Conservation (phyloP, 2,329 filamentous ascomycete genomes). For the Mariannaea sp. region DNA sequence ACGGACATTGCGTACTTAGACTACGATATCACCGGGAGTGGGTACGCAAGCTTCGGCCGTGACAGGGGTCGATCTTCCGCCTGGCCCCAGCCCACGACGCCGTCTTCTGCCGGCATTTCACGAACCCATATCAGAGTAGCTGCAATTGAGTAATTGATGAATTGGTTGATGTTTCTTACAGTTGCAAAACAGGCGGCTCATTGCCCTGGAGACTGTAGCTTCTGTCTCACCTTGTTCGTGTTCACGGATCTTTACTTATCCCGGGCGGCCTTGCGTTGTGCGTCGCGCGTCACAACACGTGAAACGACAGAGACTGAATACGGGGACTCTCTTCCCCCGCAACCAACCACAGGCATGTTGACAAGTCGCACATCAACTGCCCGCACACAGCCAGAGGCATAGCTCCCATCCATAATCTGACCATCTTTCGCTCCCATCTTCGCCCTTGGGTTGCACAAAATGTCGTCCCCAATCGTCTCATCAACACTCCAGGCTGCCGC, state of each 20-base stretch:
- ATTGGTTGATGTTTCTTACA: no score
- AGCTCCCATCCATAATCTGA: neutral
- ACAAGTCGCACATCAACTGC: neutral
- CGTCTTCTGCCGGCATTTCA: no score
- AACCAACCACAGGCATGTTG: neutral
- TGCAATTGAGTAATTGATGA: no score
- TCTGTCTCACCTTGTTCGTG: neutral
- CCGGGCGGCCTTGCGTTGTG: no score
- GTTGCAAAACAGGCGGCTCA: neutral
- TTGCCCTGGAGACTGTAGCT: neutral
- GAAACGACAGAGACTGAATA: no score
- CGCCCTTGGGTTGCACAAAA: slow-evolving; percentile 34
- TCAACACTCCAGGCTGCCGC: slow-evolving; percentile 58
- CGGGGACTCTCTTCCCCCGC: neutral
- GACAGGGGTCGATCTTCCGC: no score
- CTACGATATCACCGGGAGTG: no score
- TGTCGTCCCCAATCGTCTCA: slow-evolving; percentile 56
- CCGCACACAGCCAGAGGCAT: neutral
- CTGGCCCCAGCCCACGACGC: no score
- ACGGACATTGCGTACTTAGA: no score
- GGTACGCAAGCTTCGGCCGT: no score
- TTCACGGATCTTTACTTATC: slow-evolving; percentile 14
- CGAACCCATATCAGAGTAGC: no score
- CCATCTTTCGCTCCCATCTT: neutral
- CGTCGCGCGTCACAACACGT: slow-evolving; percentile 8